phyloP scores from a whole-genome alignment of 257 asterid genomes.

The Gardenia jasminoides region DNA sequence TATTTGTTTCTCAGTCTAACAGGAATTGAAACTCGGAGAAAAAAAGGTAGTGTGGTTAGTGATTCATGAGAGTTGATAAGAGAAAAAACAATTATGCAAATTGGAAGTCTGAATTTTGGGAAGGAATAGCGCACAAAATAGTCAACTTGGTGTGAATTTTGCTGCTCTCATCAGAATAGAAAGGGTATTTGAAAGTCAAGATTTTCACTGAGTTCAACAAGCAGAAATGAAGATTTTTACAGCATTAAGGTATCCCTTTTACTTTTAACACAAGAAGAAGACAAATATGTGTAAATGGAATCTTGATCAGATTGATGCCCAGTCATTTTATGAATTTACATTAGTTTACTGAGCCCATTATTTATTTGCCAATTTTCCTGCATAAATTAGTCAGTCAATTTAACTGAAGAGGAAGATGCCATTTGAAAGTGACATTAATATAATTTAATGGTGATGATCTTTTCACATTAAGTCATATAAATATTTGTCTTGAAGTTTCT shows the following conservation, averaged over 20 bases:
- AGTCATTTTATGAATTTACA: conserved; percentile 13
- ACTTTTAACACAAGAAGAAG: conserved; percentile 2
- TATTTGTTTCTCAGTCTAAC: no score
- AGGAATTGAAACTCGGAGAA: neutral
- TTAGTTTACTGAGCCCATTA: conserved; percentile 20
- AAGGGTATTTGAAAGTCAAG: no score
- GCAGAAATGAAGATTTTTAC: neutral
- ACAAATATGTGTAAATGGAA: conserved; percentile 29
- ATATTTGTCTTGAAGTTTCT: conserved; percentile 17
- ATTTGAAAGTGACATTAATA: conserved; percentile 36
- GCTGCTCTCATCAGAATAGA: no score
- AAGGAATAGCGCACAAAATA: neutral
- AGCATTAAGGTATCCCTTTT: neutral
- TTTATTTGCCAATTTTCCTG: conserved; percentile 21
- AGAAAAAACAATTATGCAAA: no score
- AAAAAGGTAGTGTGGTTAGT: neutral
- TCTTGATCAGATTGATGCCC: conserved; percentile 18
- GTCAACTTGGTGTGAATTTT: neutral
- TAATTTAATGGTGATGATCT: neutral
- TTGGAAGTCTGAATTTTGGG: neutral
- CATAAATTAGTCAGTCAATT: conserved; percentile 15
- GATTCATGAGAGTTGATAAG: neutral
- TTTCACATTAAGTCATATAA: neutral
- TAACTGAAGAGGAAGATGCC: conserved; percentile 14
- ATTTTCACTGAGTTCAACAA: no score